These are phyloP conservation scores for Penicillium brasilianum DNA, from an alignment of 2,329 filamentous ascomycete species.

Conservation along the genomic window DNA sequence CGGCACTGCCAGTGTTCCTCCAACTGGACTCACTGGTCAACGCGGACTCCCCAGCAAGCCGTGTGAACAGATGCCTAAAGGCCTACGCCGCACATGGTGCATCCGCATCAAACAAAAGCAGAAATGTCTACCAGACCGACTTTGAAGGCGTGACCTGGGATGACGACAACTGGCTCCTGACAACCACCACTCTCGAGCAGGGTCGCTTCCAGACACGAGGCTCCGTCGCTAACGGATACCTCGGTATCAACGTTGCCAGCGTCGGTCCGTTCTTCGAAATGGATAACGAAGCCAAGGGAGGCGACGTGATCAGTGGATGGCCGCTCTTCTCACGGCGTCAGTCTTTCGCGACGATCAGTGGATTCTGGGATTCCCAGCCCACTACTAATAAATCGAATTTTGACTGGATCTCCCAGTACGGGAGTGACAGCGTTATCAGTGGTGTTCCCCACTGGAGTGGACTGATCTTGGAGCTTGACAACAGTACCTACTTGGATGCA, in stretches of 20 bases:
- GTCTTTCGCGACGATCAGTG: constrained; percentile 69
- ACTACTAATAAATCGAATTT: constrained; percentile 67
- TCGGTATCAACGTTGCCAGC: constrained; percentile 68
- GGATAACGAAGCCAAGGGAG: constrained; percentile 47
- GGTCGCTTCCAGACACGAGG: constrained; percentile 66
- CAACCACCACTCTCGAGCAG: constrained; percentile 59
- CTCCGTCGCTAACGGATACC: constrained; percentile 66
- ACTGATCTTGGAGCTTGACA: constrained; percentile 61
- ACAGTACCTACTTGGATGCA: constrained; percentile 63
- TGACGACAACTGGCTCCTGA: constrained; percentile 61
- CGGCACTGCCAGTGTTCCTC: constrained; percentile 24
- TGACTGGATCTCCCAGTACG: constrained; percentile 70
- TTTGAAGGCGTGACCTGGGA: constrained; percentile 64
- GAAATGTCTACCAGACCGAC: constrained; percentile 52
- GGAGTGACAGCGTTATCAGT: constrained; percentile 71
- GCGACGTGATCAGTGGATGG: constrained; percentile 68
- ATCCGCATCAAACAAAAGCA: constrained; percentile 17
- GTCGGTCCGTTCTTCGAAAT: constrained; percentile 67
- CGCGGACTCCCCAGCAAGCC: constrained; percentile 15
- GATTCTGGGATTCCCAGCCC: constrained; percentile 68
- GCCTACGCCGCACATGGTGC: constrained; percentile 24
- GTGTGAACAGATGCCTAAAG: constrained; percentile 29
- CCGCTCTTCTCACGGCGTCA: constrained; percentile 68
- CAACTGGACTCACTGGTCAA: constrained; percentile 9
- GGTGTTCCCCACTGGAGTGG: constrained; percentile 73